Percentiles rank a stretch among this genome's conserved stretches.
These are phyloP conservation scores for Colletotrichum gigasporum DNA, from an alignment of 2,329 filamentous ascomycete species.

Conservation along the genomic window DNA sequence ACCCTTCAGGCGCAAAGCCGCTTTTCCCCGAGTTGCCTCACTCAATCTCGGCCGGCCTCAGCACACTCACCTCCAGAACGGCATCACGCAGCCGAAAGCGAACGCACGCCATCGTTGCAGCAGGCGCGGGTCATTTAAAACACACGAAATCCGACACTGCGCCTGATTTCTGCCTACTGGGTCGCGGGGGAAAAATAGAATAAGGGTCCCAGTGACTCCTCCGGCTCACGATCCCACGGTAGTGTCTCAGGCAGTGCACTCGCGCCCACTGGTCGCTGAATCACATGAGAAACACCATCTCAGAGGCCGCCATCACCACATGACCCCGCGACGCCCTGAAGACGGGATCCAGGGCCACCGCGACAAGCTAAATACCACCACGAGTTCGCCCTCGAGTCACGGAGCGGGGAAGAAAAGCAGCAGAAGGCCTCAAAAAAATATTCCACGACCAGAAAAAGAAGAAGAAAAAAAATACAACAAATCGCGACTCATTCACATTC, in stretches of 20 bases:
- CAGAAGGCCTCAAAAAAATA: too few relatives aligned
- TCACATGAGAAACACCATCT: conserved; percentile 5
- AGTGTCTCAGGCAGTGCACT: conserved; percentile 4
- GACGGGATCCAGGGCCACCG: not conserved
- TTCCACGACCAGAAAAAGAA: not conserved
- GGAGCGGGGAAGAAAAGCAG: too few relatives aligned
- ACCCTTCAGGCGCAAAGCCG: too few relatives aligned
- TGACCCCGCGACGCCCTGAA: not conserved
- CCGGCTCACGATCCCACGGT: not conserved
- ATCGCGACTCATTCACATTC: too few relatives aligned
- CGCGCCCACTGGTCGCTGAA: not conserved
- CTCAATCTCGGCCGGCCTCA: not conserved
- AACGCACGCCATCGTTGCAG: too few relatives aligned
- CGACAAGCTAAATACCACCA: not conserved
- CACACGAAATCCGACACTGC: too few relatives aligned
- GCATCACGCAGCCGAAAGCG: not conserved
- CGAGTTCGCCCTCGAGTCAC: not conserved
- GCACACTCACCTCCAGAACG: not conserved
- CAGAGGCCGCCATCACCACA: conserved; percentile 20
- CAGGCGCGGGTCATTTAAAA: conserved; percentile 1
- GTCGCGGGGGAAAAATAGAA: not conserved
- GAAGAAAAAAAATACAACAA: not conserved
- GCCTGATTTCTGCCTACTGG: not conserved
- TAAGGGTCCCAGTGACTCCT: not conserved
- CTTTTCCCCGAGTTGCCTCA: not conserved